Conservation (phyloP, 257 asterid genomes). For the Solanum pinnatisectum region DNA sequence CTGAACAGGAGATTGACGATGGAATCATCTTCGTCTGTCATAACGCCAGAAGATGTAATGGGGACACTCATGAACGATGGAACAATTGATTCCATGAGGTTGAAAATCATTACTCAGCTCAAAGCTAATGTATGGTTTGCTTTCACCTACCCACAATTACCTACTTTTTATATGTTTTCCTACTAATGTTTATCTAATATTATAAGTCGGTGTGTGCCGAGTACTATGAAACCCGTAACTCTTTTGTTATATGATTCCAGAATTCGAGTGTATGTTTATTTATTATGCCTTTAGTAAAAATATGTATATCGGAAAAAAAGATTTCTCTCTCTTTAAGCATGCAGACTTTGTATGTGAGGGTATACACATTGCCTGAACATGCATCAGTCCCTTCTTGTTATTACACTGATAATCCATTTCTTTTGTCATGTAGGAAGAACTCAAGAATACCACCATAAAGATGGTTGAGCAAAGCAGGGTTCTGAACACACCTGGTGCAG, state of each 20-base stretch:
- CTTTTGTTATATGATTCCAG: neutral
- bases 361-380: neutral
- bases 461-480: conserved; percentile 93
- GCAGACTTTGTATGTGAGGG: neutral
- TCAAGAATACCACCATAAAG: conserved; percentile 29
- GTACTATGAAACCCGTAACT: neutral
- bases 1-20: neutral
- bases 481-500: conserved; percentile 87
- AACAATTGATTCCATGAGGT: conserved; percentile 75
- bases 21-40: conserved; percentile 33
- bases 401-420: neutral
- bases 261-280: neutral
- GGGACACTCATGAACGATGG: conserved; percentile 95
- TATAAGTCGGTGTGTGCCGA: neutral
- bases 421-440: conserved; percentile 52
- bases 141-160: neutral
- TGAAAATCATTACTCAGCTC: conserved; percentile 79
- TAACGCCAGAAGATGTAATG: conserved; percentile 81
- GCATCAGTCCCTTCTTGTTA: neutral
- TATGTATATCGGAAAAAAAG: neutral
- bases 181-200: neutral
- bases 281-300: neutral
- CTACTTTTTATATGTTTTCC: neutral
- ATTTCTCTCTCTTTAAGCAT: neutral
- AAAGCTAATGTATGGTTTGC: conserved; percentile 67